Evolutionary conservation across 495 filamentous ascomycete species (phyloP), one percentile per base, ranked within the genome.

Genomic region (Talaromyces proteolyticus): DNA sequence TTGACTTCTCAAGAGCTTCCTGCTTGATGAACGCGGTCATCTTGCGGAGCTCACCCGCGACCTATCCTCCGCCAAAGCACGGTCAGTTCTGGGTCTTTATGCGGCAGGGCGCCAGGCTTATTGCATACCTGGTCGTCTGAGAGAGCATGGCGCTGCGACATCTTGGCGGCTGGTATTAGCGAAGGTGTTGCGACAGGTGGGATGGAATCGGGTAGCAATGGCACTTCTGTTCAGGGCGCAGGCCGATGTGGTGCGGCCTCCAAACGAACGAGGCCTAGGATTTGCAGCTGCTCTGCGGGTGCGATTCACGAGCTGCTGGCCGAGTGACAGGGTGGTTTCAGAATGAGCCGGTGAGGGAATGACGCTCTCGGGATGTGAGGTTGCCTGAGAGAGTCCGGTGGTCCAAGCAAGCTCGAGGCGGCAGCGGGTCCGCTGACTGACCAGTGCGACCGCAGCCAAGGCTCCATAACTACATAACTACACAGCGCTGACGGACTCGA

Each of bases 21-120:
- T 96, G 91, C 65, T 86, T 87, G 83, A 99, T 99, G 87, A 99
- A 99, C 66, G 91, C 89, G 41, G 94, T 97, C 94, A 99, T 99
- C 79, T 99, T 99, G 76, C 86, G 88, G 66, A 99, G 88, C 80
- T 99, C 94, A 67, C 81, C 80, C 63, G 84, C 79, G 72, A 99
- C 92, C 91, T 96, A 57, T 52, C 29, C 22, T 6, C 5, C 7
- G 4, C 29, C 29, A 16, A 14, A 49, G 16, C 22, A 2, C 14
- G 7, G 29, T 42, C 23, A 40, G 19, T 41, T 22, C 17, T 18
- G 26, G 19, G 18, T 40, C 20, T 23, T 20, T 11, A n/a, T n/a
- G n/a, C 14, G 12, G n/a, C 14, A 21, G 42, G 45, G 51, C 36
- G 34, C 39, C 47, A 46, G 19, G 50, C 52, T 47, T 40, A 50